Percentiles rank a stretch among this genome's conserved stretches.
Conservation (phyloP, 352 stramenopile species). For the Phytophthora tentaculata region DNA sequence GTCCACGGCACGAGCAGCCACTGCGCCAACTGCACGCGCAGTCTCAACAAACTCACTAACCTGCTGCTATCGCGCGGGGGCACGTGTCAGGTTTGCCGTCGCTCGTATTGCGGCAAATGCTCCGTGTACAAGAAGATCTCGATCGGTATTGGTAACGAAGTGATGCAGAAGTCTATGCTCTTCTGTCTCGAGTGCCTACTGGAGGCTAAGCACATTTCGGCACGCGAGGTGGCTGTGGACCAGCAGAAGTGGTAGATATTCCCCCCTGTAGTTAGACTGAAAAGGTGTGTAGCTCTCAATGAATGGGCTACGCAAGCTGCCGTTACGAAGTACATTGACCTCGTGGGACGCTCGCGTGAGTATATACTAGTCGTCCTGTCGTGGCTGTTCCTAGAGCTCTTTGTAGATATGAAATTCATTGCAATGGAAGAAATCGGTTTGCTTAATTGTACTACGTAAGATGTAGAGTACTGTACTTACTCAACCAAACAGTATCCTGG, state of each 20-base stretch:
- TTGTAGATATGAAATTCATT: conserved; percentile 34
- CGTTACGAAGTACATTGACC: conserved; percentile 26
- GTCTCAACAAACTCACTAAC: conserved; percentile 45
- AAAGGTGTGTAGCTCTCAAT: conserved; percentile 20
- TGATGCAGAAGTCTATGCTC: conserved; percentile 44
- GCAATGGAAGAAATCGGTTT: conserved; percentile 18
- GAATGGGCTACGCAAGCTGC: conserved; percentile 26
- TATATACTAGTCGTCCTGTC: conserved; percentile 31
- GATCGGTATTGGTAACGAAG: conserved; percentile 40
- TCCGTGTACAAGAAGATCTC: conserved; percentile 54
- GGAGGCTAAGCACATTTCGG: conserved; percentile 43
- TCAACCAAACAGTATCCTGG: no score
- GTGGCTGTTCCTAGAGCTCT: conserved; percentile 24
- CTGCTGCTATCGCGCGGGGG: conserved; percentile 39
- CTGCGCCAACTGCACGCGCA: conserved; percentile 42
- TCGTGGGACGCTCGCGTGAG: conserved; percentile 18
- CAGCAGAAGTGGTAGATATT: conserved; percentile 35
- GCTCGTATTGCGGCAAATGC: conserved; percentile 47
- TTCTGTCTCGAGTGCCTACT: conserved; percentile 56
- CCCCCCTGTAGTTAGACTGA: conserved; percentile 31
- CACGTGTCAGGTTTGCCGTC: conserved; percentile 47
- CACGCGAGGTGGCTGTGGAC: conserved; percentile 40
- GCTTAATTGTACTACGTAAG: no score
- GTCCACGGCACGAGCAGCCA: conserved; percentile 32
- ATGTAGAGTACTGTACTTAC: no score